Evolutionary conservation across 345 rosid genomes (phyloP).

Genomic region (Rhodamnia rubescens): DNA sequence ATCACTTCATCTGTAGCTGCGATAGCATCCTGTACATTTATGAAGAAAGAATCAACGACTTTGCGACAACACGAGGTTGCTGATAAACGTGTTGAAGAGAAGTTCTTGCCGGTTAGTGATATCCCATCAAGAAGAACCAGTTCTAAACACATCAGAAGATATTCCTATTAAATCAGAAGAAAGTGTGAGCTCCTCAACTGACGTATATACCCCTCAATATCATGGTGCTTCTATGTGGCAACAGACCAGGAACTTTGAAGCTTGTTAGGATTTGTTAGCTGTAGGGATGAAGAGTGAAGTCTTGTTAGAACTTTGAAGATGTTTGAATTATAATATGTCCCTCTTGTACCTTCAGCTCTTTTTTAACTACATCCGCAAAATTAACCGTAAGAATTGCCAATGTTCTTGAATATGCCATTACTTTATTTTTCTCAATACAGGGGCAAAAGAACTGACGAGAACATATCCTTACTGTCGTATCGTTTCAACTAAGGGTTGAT

Average conservation of each 20-base stretch:
- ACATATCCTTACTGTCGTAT: neutral
- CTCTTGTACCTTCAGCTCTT: neutral
- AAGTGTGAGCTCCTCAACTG: neutral
- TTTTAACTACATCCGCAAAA: neutral
- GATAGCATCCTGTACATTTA: neutral
- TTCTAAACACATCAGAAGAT: neutral
- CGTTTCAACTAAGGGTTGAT: neutral
- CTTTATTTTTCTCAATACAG: neutral
- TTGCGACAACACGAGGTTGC: neutral
- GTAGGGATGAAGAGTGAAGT: neutral
- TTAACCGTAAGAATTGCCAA: neutral
- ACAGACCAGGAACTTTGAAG: neutral
- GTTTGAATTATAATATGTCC: too few relatives aligned
- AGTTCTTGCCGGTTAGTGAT: neutral
- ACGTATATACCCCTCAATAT: neutral
- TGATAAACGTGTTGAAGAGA: neutral
- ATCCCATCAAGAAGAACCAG: neutral
- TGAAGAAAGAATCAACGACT: neutral
- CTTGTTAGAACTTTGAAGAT: neutral
- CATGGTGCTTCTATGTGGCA: neutral
- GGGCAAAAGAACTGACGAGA: neutral
- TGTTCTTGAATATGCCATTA: neutral
- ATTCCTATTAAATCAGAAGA: neutral
- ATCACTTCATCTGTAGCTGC: constrained; percentile 8
- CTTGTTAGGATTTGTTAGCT: neutral